phyloP scores from a whole-genome alignment of 2,329 filamentous ascomycete genomes.

The Epichloe gansuensis region DNA sequence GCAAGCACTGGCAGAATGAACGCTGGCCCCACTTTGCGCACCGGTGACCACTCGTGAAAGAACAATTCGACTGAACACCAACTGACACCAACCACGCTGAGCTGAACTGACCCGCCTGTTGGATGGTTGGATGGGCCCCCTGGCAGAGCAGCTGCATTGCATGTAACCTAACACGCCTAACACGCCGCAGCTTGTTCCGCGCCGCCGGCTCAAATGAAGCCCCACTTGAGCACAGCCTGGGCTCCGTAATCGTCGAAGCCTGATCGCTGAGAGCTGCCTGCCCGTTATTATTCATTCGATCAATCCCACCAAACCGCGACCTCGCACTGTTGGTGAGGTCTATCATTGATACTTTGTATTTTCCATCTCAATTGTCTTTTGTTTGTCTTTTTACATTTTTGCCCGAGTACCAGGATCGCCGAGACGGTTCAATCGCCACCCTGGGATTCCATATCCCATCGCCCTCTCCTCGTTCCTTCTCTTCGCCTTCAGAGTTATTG shows the following conservation, averaged over 20 bases:
- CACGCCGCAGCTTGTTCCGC: too few species aligned
- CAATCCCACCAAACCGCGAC: not conserved
- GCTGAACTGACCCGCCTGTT: too few species aligned
- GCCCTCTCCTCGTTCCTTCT: not conserved
- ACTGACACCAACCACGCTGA: too few species aligned
- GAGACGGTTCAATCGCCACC: not conserved
- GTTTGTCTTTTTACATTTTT: not conserved
- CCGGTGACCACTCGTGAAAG: too few species aligned
- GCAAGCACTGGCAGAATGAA: too few species aligned
- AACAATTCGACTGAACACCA: too few species aligned
- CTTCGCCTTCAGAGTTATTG: not conserved
- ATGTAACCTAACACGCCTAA: too few species aligned
- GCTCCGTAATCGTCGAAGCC: conserved; percentile 3
- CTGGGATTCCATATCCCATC: not conserved
- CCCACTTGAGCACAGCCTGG: not conserved
- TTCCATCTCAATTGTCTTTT: not conserved
- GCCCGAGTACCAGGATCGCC: not conserved
- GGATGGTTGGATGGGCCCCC: too few species aligned
- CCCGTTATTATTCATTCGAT: not conserved
- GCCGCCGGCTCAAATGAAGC: too few species aligned
- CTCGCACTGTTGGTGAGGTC: not conserved
- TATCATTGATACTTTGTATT: not conserved
- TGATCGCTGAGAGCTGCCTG: not conserved
- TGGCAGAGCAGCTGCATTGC: too few species aligned
- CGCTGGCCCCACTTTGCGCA: too few species aligned